These are phyloP conservation scores for Curvularia verruculosa DNA, from an alignment of 2,329 filamentous ascomycete genomes.

Conservation along the genomic window DNA sequence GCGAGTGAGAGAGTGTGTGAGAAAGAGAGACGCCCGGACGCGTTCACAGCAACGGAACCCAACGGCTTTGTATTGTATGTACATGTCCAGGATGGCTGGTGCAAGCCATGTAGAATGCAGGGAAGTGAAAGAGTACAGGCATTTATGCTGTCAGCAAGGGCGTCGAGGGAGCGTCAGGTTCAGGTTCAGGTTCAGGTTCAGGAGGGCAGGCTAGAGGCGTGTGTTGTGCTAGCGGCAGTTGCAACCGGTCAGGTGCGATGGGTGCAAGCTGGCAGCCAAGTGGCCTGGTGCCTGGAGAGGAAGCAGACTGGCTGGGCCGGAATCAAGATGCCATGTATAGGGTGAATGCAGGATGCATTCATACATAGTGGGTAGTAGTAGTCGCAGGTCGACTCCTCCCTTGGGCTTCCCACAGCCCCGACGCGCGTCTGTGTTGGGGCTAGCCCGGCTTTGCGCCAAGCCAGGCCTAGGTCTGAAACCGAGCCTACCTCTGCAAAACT, in stretches of 20 bases:
- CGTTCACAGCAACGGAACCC: background rate
- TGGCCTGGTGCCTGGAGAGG: constrained; percentile 2
- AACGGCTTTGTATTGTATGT: background rate
- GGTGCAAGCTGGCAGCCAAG: background rate
- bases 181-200: no score
- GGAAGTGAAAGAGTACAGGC: background rate
- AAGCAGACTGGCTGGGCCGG: background rate
- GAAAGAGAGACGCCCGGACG: background rate
- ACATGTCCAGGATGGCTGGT: background rate
- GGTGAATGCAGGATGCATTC: background rate
- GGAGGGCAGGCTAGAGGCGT: constrained; percentile 1
- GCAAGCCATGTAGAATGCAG: background rate
- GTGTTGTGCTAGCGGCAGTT: constrained; percentile 7
- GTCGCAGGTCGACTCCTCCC: background rate
- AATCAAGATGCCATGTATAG: background rate
- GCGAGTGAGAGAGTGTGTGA: no score
- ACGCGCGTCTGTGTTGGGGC: constrained; percentile 18
- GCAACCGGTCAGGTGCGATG: constrained; percentile 8
- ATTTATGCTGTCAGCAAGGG: background rate
- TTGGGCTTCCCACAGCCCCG: constrained; percentile 5
- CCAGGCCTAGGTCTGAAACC: constrained; percentile 29
- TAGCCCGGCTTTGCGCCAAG: constrained; percentile 12
- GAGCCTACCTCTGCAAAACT: constrained; percentile 34
- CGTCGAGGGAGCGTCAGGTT: background rate
- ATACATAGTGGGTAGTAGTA: no score